Base-by-base conservation (phyloP, 1,139 yeast genomes). In the Yamadazyma buinensis region DNA sequence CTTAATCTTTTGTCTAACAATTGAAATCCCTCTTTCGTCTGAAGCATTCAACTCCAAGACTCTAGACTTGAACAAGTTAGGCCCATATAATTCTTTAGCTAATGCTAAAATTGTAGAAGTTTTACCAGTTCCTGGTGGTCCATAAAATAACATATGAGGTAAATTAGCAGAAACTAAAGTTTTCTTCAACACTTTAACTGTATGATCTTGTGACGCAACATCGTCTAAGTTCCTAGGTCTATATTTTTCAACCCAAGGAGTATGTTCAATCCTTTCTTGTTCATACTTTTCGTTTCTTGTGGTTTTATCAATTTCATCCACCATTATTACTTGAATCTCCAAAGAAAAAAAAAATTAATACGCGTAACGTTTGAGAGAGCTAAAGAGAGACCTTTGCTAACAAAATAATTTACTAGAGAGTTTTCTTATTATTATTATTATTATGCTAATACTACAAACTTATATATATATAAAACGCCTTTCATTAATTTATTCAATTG, bases 81-180 rank as follows among this genome's bases (percentile, higher is more conserved):
- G 92, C 0, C 76, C 97, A 52, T 78, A 90, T 30, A 90, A 62
- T 51, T 87, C 90, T 49, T 80, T 83, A 1, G 96, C 90, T 44
- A 90, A 65, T 2, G 97, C 97, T 34, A 90, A 63, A 32, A 90
- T 83, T 0, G 97, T 90, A 1, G 97, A 87, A 0, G 97, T 90
- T 52, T 90, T 90, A 41, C 97, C 97, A 0, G 97, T 90, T 22
- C 97, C 97, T 33, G 97, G 97, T 6, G 97, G 97, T 0, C 97
- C 97, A 55, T 90, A 90, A 61, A 90, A 90, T 32, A 92, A 64
- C 95, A 90, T 86, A 57, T 92, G 97, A 2, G 98, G 97, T 37
- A 88, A 63, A 54, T 92, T 90, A 29, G 92, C 84, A 2, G 94
- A 77, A 36, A 77, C 72, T 21, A 94, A 58, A 1, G 95, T 84